Percentiles rank a stretch among this genome's conserved stretches.
Conservation (phyloP, 768 basidiomycete genomes). For the Cystobasidium ongulense region DNA sequence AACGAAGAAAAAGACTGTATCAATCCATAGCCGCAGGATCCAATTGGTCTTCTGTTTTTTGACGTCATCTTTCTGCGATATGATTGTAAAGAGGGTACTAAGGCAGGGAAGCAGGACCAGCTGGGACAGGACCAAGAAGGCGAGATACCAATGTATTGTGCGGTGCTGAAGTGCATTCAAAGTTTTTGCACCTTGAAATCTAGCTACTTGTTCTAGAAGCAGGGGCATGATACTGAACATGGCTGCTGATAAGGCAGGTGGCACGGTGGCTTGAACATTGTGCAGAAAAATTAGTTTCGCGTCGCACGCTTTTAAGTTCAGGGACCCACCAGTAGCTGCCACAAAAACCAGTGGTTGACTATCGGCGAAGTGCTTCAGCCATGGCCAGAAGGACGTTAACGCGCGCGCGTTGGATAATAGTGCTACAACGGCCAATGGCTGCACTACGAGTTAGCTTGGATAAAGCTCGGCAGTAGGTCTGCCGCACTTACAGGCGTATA, state of each 20-base stretch:
- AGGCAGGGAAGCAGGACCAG: conserved; percentile 22
- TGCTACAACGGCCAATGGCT: conserved; percentile 19
- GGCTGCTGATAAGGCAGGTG: conserved; percentile 14
- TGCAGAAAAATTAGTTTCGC: neutral
- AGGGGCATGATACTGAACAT: conserved; percentile 22
- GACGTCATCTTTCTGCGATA: neutral
- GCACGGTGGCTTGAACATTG: conserved; percentile 5
- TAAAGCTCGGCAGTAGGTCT: no score
- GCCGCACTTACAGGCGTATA: neutral
- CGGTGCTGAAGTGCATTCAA: conserved; percentile 4
- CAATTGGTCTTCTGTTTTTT: neutral
- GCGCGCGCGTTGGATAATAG: conserved; percentile 21
- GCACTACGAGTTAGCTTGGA: neutral
- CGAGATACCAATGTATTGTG: conserved; percentile 28
- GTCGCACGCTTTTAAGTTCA: neutral
- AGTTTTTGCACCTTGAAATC: conserved; percentile 22
- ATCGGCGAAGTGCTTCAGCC: neutral
- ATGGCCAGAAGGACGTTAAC: neutral
- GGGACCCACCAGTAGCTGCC: neutral
- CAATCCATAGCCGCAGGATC: conserved; percentile 10
- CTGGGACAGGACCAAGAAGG: conserved; percentile 18
- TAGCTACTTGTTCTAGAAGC: conserved; percentile 1
- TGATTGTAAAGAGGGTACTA: conserved; percentile 13
- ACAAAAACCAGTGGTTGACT: neutral
- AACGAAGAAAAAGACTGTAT: conserved; percentile 13